Percentiles rank a stretch among this genome's conserved stretches.
These are phyloP conservation scores for Diplocarpon mali DNA, from an alignment of 2,329 filamentous ascomycete genomes.

Conservation along the genomic window DNA sequence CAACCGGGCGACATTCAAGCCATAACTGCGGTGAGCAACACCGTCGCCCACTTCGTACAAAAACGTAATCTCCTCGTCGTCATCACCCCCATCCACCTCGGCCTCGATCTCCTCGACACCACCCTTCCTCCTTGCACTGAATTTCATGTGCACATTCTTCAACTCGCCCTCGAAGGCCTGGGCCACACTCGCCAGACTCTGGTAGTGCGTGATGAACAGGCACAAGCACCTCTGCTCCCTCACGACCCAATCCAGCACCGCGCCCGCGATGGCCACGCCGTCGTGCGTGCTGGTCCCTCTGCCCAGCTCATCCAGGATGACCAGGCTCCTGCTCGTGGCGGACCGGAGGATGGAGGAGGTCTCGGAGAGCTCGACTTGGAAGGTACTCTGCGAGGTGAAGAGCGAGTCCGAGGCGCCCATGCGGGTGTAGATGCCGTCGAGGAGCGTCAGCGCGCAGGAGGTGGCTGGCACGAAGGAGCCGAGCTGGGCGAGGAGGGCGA, in stretches of 20 bases:
- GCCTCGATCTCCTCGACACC: background rate
- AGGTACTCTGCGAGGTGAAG: conserved; percentile 86
- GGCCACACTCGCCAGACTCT: conserved; percentile 64
- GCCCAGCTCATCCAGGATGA: conserved; percentile 91
- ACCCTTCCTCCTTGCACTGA: conserved; percentile 35
- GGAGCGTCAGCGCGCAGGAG: conserved; percentile 62
- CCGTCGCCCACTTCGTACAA: conserved; percentile 87
- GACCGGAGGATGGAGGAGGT: conserved; percentile 84
- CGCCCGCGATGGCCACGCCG: conserved; percentile 88
- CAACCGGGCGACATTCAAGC: conserved; percentile 81
- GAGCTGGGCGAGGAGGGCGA: conserved; percentile 88
- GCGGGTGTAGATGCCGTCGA: conserved; percentile 87
- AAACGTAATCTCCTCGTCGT: conserved; percentile 78
- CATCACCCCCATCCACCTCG: conserved; percentile 26
- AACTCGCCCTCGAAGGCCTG: conserved; percentile 57
- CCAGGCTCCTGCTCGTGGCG: conserved; percentile 71
- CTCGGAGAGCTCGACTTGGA: conserved; percentile 96
- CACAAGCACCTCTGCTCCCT: conserved; percentile 65
- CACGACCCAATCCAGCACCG: conserved; percentile 78
- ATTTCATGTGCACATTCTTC: conserved; percentile 90
- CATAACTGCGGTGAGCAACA: conserved; percentile 87
- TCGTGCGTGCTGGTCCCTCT: conserved; percentile 92
- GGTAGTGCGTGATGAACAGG: conserved; percentile 97
- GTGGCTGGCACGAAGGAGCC: conserved; percentile 86
- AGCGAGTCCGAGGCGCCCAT: conserved; percentile 96